phyloP scores from a whole-genome alignment of 768 basidiomycete species.

The Fistulinella prunicolor region DNA sequence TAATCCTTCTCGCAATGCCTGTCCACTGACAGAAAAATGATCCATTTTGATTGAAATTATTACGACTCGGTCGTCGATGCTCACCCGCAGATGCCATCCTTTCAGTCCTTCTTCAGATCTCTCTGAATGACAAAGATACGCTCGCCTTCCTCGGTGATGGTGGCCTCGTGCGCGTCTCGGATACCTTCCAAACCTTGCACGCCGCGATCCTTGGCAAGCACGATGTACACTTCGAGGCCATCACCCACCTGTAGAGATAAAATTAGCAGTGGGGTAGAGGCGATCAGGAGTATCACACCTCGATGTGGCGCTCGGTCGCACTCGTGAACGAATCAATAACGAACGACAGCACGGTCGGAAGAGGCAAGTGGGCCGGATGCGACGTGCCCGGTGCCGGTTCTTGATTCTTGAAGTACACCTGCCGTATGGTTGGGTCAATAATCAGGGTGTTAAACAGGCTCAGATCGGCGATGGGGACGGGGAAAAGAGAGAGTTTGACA shows the following conservation, averaged over 20 bases:
- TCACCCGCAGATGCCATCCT: neutral
- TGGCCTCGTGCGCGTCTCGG: slow-evolving; percentile 61
- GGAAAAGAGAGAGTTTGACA: slow-evolving; percentile 30
- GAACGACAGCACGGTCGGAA: slow-evolving; percentile 75
- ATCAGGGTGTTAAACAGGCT: too few relatives aligned
- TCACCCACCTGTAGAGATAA: slow-evolving; percentile 78
- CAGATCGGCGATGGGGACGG: slow-evolving; percentile 38
- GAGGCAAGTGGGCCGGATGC: slow-evolving; percentile 79
- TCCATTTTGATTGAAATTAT: neutral
- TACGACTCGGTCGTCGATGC: neutral
- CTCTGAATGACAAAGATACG: slow-evolving; percentile 72
- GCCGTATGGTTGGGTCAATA: slow-evolving; percentile 25
- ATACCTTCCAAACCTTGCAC: slow-evolving; percentile 56
- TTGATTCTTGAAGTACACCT: slow-evolving; percentile 99
- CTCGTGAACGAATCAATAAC: slow-evolving; percentile 96
- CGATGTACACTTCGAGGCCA: slow-evolving; percentile 88
- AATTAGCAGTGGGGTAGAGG: slow-evolving; percentile 1
- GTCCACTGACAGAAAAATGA: neutral
- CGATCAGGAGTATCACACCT: slow-evolving; percentile 49
- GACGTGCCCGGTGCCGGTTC: slow-evolving; percentile 63
- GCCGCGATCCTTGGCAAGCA: slow-evolving; percentile 66
- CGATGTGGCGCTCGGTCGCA: slow-evolving; percentile 97
- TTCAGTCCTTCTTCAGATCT: slow-evolving; percentile 81
- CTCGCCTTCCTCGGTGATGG: slow-evolving; percentile 60
- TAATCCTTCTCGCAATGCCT: too few relatives aligned